A percentile compares a stretch with the other conserved stretches of the same genome.
These are phyloP conservation scores for Bruguiera gymnorhiza DNA, from an alignment of 345 rosid species.

Conservation along the genomic window DNA sequence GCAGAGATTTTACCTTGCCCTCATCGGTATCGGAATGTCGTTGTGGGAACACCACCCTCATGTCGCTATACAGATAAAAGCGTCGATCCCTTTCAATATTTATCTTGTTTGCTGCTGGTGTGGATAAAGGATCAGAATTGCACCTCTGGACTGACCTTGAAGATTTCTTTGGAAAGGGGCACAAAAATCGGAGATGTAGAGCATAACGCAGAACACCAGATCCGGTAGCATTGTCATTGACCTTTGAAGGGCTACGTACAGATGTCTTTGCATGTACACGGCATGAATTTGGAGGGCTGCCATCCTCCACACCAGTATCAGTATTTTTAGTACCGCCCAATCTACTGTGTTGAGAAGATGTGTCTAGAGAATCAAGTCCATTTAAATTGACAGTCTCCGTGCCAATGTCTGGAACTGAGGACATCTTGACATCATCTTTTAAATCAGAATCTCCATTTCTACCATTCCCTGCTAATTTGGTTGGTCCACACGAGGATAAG, in stretches of 20 bases:
- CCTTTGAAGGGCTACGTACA: conserved; percentile 19
- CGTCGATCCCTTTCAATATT: conserved; percentile 47
- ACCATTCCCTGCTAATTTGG: background rate
- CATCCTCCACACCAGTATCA: conserved; percentile 3
- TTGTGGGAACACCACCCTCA: conserved; percentile 90
- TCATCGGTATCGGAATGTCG: conserved; percentile 96
- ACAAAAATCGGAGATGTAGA: conserved; percentile 25
- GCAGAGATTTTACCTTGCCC: conserved; percentile 71
- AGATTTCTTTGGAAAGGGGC: conserved; percentile 14
- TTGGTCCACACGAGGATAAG: conserved; percentile 48
- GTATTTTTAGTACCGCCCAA: background rate
- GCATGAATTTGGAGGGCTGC: conserved; percentile 15
- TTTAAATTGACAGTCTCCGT: background rate
- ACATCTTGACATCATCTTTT: conserved; percentile 13
- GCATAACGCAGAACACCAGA: conserved; percentile 27
- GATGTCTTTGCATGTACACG: background rate
- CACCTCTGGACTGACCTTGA: conserved; percentile 21
- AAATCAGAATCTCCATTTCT: conserved; percentile 2
- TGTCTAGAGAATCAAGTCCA: conserved; percentile 5
- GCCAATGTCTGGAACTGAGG: conserved; percentile 5
- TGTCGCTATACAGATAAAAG: conserved; percentile 74
- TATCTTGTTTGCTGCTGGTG: conserved; percentile 14
- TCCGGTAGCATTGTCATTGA: conserved; percentile 10
- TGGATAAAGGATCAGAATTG: conserved; percentile 24
- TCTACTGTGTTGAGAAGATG: conserved; percentile 1